phyloP scores from a whole-genome alignment of 805 yeast genomes.

The Lipomyces sp. region DNA sequence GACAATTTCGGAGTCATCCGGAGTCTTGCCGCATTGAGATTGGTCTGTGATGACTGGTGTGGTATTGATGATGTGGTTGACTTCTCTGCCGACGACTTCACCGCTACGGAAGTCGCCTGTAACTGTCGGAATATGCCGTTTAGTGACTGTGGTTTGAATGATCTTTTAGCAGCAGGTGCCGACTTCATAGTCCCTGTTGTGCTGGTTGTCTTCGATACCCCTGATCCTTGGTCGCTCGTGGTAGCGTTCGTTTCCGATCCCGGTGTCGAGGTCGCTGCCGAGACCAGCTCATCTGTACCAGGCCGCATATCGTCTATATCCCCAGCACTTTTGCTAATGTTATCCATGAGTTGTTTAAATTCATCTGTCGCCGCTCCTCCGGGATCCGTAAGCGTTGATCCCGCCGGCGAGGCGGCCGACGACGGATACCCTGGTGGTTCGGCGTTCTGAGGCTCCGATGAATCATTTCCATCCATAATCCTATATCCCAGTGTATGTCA shows the following conservation, averaged over 20 bases:
- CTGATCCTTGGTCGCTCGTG: neutral
- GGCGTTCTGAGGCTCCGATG: conserved; percentile 21
- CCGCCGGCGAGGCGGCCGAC: conserved; percentile 18
- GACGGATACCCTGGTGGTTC: conserved; percentile 17
- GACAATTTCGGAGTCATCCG: conserved; percentile 29
- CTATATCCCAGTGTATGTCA: conserved; percentile 8
- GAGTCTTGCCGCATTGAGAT: conserved; percentile 22
- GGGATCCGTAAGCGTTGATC: conserved; percentile 12
- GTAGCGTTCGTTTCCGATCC: neutral
- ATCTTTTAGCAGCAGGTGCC: conserved; percentile 37
- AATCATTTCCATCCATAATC: conserved; percentile 38
- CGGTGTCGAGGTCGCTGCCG: conserved; percentile 4
- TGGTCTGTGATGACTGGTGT: conserved; percentile 8
- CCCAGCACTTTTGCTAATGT: neutral
- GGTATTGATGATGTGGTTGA: conserved; percentile 21
- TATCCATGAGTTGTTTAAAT: conserved; percentile 9
- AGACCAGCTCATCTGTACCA: neutral
- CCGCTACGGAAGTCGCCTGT: conserved; percentile 22
- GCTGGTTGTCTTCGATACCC: neutral
- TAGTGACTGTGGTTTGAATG: conserved; percentile 48
- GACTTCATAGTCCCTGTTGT: neutral
- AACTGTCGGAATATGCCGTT: conserved; percentile 43
- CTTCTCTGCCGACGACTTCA: conserved; percentile 25
- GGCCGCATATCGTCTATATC: conserved; percentile 2
- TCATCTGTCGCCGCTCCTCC: conserved; percentile 13